phyloP scores from a whole-genome alignment of 31 red algal genomes.

The Endocladia muricata region DNA sequence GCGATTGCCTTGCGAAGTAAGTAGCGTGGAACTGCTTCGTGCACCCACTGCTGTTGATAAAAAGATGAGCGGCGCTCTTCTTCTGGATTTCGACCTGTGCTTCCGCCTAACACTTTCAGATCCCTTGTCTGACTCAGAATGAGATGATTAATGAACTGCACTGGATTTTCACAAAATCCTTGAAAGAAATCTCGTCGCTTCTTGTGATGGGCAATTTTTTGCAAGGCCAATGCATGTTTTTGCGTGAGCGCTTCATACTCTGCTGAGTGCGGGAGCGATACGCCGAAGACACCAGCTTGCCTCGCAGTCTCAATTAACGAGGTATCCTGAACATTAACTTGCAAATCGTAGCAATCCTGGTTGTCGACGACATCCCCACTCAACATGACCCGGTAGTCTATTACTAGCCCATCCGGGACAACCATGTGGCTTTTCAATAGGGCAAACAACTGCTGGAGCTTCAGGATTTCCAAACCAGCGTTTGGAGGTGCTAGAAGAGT shows the following conservation, averaged over 20 bases:
- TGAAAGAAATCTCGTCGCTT: conserved; percentile 84
- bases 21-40: conserved; percentile 93
- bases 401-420: conserved; percentile 61
- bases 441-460: conserved; percentile 60
- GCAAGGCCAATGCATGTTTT: conserved; percentile 66
- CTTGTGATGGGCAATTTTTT: conserved; percentile 74
- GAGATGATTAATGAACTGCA: conserved; percentile 85
- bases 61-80: conserved; percentile 87
- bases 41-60: conserved; percentile 96
- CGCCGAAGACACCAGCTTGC: conserved; percentile 51
- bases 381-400: conserved; percentile 71
- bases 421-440: conserved; percentile 84
- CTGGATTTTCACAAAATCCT: conserved; percentile 79
- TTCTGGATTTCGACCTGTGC: conserved; percentile 77
- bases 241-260: conserved; percentile 56
- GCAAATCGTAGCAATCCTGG: conserved; percentile 86
- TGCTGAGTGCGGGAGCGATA: conserved; percentile 30
- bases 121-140: conserved; percentile 94
- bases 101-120: conserved; percentile 66
- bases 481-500: conserved; percentile 63
- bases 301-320: conserved; percentile 46
- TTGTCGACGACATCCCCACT: conserved; percentile 68
- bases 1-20: conserved; percentile 81
- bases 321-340: conserved; percentile 61
- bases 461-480: conserved; percentile 40